Conservation (phyloP, 176 grass and related monocot species). For the Paspalum notatum region DNA sequence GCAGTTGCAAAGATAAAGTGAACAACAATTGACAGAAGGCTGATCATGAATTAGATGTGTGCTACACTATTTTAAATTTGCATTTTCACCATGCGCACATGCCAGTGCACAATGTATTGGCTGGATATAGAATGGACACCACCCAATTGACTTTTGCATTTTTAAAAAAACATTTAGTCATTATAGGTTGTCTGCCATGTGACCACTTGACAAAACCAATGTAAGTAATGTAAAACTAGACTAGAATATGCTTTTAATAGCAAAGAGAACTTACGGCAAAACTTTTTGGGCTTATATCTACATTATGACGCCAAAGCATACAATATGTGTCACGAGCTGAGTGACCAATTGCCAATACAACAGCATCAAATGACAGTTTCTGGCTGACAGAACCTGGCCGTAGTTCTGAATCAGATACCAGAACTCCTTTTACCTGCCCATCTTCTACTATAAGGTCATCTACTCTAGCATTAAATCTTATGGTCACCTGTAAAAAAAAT, state of each 20-base stretch:
- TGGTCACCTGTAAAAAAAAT: constrained; percentile 62
- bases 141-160: neutral
- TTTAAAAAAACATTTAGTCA: neutral
- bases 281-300: constrained; percentile 75
- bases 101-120: neutral
- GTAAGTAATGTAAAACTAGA: constrained; percentile 29
- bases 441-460: constrained; percentile 89
- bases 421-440: constrained; percentile 72
- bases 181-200: constrained; percentile 19
- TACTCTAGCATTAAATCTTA: constrained; percentile 89
- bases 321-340: constrained; percentile 87
- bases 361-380: constrained; percentile 78
- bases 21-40: constrained; percentile 9
- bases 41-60: neutral
- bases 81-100: neutral
- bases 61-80: neutral
- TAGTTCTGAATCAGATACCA: constrained; percentile 62
- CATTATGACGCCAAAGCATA: constrained; percentile 80
- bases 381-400: constrained; percentile 58
- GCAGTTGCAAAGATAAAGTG: constrained; percentile 22
- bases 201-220: neutral
- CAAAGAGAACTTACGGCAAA: constrained; percentile 80
- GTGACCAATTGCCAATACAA: constrained; percentile 92
- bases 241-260: constrained; percentile 35
- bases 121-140: neutral